A percentile compares a stretch with the other conserved stretches of the same genome.
Conservation (phyloP, 345 rosid species). For the Excoecaria cochinchinensis region DNA sequence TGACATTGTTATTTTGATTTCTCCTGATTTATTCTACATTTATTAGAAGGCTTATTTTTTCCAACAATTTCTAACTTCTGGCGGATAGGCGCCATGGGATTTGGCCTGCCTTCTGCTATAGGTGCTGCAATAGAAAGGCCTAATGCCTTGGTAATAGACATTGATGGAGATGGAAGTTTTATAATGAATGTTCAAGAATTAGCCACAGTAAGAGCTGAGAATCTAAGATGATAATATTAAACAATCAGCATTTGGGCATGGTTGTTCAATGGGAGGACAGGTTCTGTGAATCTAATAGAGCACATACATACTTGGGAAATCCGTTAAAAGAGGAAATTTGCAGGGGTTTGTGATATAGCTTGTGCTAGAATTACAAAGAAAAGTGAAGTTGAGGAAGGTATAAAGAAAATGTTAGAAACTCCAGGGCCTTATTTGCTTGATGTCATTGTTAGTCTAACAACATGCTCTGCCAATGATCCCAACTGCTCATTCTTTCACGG, state of each 20-base stretch:
- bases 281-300: slow-evolving; percentile 86
- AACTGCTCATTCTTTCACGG: slow-evolving; percentile 81
- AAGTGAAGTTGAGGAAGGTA: slow-evolving; percentile 58
- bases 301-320: slow-evolving; percentile 79
- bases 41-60: too few species aligned
- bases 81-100: slow-evolving; percentile 98
- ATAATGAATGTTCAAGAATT: slow-evolving; percentile 92
- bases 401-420: slow-evolving; percentile 81
- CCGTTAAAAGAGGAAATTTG: slow-evolving; percentile 72
- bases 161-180: slow-evolving; percentile 97
- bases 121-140: slow-evolving; percentile 96
- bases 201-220: slow-evolving; percentile 78
- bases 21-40: too few species aligned
- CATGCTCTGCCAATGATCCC: slow-evolving; percentile 98
- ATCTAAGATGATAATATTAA: slow-evolving; percentile 74
- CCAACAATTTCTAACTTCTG: slow-evolving; percentile 89
- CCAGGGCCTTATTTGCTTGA: slow-evolving; percentile 89
- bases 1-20: too few species aligned
- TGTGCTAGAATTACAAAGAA: slow-evolving; percentile 71
- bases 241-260: slow-evolving; percentile 97
- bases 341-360: slow-evolving; percentile 80
- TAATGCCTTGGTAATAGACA: slow-evolving; percentile 68
- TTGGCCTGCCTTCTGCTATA: slow-evolving; percentile 91
- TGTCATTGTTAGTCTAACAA: slow-evolving; percentile 92
- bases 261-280: slow-evolving; percentile 94